Conservation (phyloP, 2,329 filamentous ascomycete species). For the Talaromyces sp. region DNA sequence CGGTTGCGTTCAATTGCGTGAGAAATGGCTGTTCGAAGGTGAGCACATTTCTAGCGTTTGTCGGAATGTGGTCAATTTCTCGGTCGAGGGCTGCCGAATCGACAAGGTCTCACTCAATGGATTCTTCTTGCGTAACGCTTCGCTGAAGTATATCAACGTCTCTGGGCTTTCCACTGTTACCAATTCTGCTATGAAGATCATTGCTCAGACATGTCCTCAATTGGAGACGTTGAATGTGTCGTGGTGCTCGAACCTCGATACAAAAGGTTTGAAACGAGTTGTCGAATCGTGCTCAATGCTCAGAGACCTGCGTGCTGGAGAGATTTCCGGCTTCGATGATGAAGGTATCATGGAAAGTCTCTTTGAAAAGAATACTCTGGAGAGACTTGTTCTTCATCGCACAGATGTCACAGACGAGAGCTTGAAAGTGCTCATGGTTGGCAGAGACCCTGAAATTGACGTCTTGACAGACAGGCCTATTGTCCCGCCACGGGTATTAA, state of each 20-base stretch:
- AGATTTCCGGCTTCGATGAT: conserved; percentile 76
- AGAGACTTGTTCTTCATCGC: conserved; percentile 77
- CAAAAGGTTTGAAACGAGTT: conserved; percentile 68
- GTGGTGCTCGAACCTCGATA: conserved; percentile 86
- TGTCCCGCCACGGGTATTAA: conserved; percentile 72
- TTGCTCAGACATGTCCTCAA: conserved; percentile 74
- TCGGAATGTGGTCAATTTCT: conserved; percentile 81
- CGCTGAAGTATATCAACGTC: conserved; percentile 79
- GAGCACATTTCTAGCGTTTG: conserved; percentile 71
- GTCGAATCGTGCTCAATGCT: conserved; percentile 70
- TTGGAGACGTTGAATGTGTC: conserved; percentile 86
- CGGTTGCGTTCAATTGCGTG: conserved; percentile 83
- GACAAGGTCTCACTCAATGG: conserved; percentile 75
- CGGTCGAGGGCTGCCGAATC: conserved; percentile 84
- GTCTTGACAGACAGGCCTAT: conserved; percentile 72
- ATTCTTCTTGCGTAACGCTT: conserved; percentile 72
- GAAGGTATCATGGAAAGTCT: conserved; percentile 68
- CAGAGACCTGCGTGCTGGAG: conserved; percentile 75
- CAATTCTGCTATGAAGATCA: conserved; percentile 81
- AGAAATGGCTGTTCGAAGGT: conserved; percentile 72
- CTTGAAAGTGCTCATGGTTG: conserved; percentile 71
- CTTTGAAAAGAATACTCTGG: conserved; percentile 76
- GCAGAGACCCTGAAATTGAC: conserved; percentile 73
- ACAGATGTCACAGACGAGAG: conserved; percentile 72
- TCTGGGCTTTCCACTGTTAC: conserved; percentile 72